Evolutionary conservation across 352 stramenopile genomes (phyloP).

Genomic region (Phytophthora cryptogea): DNA sequence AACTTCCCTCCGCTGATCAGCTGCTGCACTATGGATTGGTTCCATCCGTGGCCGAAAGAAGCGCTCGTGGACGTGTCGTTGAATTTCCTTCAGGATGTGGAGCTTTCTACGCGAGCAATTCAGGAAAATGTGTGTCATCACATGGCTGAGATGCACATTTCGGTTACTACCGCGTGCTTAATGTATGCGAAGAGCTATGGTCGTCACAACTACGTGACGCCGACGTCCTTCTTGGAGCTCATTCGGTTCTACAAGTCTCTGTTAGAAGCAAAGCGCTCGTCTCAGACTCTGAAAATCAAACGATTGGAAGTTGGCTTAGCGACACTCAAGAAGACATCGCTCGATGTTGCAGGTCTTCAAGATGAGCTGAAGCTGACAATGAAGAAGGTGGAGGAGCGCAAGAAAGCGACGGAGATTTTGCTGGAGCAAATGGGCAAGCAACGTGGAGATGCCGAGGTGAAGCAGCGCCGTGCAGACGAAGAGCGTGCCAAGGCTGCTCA

Average conservation of each 20-base stretch:
- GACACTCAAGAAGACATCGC: slow-evolving; percentile 84
- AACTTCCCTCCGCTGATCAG: slow-evolving; percentile 82
- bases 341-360: slow-evolving; percentile 80
- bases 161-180: slow-evolving; percentile 75
- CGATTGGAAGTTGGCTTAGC: slow-evolving; percentile 84
- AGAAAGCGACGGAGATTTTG: slow-evolving; percentile 84
- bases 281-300: slow-evolving; percentile 67
- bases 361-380: slow-evolving; percentile 88
- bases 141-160: slow-evolving; percentile 92
- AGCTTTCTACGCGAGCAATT: slow-evolving; percentile 66
- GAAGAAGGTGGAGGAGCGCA: slow-evolving; percentile 91
- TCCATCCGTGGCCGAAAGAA: slow-evolving; percentile 91
- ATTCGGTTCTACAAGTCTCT: slow-evolving; percentile 93
- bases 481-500: slow-evolving; percentile 75
- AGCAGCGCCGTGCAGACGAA: slow-evolving; percentile 82
- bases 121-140: slow-evolving; percentile 93
- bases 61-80: slow-evolving; percentile 87
- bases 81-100: slow-evolving; percentile 82
- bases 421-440: slow-evolving; percentile 91
- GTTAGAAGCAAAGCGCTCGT: slow-evolving; percentile 56
- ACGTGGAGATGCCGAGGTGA: slow-evolving; percentile 86
- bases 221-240: slow-evolving; percentile 92
- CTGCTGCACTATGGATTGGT: slow-evolving; percentile 88
- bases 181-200: slow-evolving; percentile 77
- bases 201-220: slow-evolving; percentile 93